Evolutionary conservation across 345 rosid genomes (phyloP).

Genomic region (Salix brachista): DNA sequence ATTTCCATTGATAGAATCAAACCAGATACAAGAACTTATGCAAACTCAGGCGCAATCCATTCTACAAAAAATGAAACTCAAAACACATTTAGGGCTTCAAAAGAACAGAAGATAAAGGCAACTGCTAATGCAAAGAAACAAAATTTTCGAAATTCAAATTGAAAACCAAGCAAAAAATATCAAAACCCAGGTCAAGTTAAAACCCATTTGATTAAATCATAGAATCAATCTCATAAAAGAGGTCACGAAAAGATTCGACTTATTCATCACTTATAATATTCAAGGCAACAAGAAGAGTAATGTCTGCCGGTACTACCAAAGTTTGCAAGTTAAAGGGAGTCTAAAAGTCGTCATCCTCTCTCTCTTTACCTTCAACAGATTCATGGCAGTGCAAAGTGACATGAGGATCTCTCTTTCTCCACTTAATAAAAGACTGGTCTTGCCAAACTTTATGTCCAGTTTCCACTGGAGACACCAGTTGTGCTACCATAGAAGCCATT

Average conservation of each 20-base stretch:
- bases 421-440: slow-evolving; percentile 72
- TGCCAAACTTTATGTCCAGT: slow-evolving; percentile 69
- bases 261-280: background rate
- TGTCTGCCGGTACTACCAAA: background rate
- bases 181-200: too few species aligned
- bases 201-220: background rate
- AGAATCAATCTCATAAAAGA: background rate
- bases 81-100: background rate
- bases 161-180: background rate
- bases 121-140: background rate
- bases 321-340: background rate
- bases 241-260: background rate
- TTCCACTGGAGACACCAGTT: slow-evolving; percentile 44
- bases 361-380: slow-evolving; percentile 57
- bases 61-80: background rate
- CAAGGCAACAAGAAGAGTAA: background rate
- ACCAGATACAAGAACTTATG: background rate
- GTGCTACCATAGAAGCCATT: slow-evolving; percentile 14
- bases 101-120: background rate
- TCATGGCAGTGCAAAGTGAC: slow-evolving; percentile 87
- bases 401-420: slow-evolving; percentile 89
- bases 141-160: background rate
- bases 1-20: background rate
- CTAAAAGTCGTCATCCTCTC: background rate
- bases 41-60: background rate